Conservation (phyloP, 2,329 filamentous ascomycete species). For the Beauveria scarabaeidicola region DNA sequence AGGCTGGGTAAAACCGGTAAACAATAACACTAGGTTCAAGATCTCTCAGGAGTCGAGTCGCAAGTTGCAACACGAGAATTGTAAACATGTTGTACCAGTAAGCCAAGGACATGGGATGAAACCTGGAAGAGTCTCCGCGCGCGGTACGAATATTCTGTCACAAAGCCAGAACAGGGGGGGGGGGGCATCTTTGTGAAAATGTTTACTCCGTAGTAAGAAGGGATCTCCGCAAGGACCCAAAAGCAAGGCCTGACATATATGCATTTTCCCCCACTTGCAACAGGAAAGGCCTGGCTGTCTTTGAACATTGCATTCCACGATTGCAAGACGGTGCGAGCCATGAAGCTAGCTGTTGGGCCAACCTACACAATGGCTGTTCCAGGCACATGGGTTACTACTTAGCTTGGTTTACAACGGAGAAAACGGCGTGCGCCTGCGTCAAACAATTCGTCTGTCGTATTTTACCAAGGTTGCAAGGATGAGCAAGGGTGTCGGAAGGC, state of each 20-base stretch:
- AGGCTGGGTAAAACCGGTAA: not conserved
- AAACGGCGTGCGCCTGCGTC: not conserved
- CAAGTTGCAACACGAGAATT: not conserved
- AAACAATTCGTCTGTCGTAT: conserved; percentile 1
- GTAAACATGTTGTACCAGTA: not conserved
- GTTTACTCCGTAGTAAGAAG: too few species aligned
- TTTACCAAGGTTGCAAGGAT: conserved; percentile 3
- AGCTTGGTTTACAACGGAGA: not conserved
- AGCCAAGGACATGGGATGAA: conserved; percentile 8
- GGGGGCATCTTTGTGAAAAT: not conserved
- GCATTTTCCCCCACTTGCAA: not conserved
- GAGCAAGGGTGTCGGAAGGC: conserved; percentile 5
- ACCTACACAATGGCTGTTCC: not conserved
- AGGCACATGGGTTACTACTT: not conserved
- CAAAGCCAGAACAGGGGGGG: not conserved
- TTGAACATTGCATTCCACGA: not conserved
- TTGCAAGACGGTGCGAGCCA: not conserved
- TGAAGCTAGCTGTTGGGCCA: not conserved
- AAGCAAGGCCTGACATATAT: not conserved
- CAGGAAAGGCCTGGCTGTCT: not conserved
- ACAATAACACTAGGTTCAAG: not conserved
- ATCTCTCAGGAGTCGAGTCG: not conserved
- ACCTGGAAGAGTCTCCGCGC: not conserved
- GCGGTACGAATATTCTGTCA: not conserved
- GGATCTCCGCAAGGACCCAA: conserved; percentile 5